Conservation (phyloP, 176 grass and related monocot genomes). For the Panicum miliaceum region DNA sequence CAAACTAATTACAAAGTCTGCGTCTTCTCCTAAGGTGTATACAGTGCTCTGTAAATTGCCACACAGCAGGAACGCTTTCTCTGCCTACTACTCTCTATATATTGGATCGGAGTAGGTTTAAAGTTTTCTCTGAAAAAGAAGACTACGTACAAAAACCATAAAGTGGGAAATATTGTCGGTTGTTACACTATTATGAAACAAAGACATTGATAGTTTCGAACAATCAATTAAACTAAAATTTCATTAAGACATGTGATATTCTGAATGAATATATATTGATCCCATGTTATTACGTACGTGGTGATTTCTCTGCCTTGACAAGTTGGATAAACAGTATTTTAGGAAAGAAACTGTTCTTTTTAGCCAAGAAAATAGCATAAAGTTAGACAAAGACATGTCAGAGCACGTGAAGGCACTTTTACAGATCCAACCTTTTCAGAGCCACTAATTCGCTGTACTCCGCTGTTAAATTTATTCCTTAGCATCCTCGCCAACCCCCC, state of each 20-base stretch:
- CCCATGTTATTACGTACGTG: not conserved
- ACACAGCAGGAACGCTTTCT: not conserved
- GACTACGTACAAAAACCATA: not conserved
- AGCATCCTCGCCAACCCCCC: too few relatives aligned
- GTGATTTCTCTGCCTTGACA: not conserved
- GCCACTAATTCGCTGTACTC: not conserved
- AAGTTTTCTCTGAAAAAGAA: not conserved
- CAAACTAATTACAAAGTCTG: not conserved
- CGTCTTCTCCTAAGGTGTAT: not conserved
- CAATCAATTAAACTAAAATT: not conserved
- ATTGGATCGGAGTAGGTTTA: too few relatives aligned
- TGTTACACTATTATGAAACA: not conserved
- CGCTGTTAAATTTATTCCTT: not conserved
- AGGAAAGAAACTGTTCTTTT: not conserved
- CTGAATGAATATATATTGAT: not conserved
- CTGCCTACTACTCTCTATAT: not conserved
- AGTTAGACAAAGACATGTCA: not conserved
- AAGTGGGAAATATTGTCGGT: not conserved
- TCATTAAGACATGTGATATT: not conserved
- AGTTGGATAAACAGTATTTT: not conserved
- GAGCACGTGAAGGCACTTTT: slow-evolving; percentile 7
- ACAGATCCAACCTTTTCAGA: not conserved
- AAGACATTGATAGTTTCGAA: not conserved
- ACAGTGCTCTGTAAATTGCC: not conserved
- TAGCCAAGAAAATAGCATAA: not conserved